Evolutionary conservation across 352 stramenopile genomes (phyloP), one percentile per base, ranked within the genome.

Genomic region (Pythium insidiosum): DNA sequence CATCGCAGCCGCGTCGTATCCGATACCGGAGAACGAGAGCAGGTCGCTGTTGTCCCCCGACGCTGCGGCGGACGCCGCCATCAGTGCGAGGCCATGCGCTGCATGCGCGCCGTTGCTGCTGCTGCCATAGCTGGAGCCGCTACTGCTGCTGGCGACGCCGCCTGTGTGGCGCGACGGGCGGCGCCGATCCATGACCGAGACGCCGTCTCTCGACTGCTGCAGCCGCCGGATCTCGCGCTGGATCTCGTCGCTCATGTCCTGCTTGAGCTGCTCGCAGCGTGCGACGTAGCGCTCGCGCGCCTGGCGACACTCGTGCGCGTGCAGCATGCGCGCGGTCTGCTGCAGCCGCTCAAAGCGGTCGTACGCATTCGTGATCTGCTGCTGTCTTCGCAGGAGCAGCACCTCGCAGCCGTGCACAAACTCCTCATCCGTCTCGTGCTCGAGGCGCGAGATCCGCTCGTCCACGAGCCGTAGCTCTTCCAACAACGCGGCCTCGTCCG

Each of bases 151-250:
- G 22, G 61, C 50, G 4, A 52, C 53, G 31, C 61, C 54, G 5
- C 34, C 49, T 18, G 24, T 45, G 6, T 53, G 13, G 1, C 51
- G 57, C 19, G 46, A 56, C 20, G 58, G 36, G 5, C 73, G 68
- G 6, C 73, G 66, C 19, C 73, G 63, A 58, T 73, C 77, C 50
- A 73, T 84, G 21, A 86, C 70, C 12, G 70, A 79, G 21, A 86
- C 73, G 16, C 68, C 73, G 25, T 83, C 70, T 36, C 77, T 73
- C 21, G 73, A 62, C 22, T 63, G 76, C 47, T 72, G 53, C 4
- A 86, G 57, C 7, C 71, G 58, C 35, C 53, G 47, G 30, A 86
- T 67, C 49, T 86, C 73, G n/a, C 67, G 58, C 29, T 65, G 40
- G 15, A 84, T 59, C 26, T 80, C 73, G 4, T 49, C 44, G 38